These are phyloP conservation scores for Pistacia integerrima DNA, from an alignment of 345 rosid genomes.

Conservation along the genomic window DNA sequence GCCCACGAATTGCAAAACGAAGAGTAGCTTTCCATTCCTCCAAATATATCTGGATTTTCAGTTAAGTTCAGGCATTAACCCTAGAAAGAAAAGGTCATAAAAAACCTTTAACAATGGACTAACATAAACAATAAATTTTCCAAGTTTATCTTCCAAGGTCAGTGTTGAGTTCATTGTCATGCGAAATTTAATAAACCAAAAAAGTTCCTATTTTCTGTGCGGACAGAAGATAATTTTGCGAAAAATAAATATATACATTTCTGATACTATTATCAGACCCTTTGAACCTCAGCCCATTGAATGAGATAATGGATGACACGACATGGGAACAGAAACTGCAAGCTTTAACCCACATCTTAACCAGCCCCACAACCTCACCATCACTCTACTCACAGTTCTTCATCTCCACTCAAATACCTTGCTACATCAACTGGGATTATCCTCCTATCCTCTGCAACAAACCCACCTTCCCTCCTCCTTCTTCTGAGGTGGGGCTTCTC, in stretches of 20 bases:
- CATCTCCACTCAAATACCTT: constrained; percentile 51
- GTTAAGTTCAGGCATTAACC: too few species aligned
- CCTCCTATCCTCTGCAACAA: constrained; percentile 58
- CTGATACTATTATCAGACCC: neutral
- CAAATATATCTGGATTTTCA: too few species aligned
- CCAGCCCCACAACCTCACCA: constrained; percentile 49
- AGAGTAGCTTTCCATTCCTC: too few species aligned
- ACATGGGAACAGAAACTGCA: constrained; percentile 46
- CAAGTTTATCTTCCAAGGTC: neutral
- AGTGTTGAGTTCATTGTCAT: too few species aligned
- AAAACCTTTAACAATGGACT: too few species aligned
- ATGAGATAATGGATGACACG: constrained; percentile 30
- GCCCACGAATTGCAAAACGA: too few species aligned
- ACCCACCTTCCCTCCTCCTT: constrained; percentile 32
- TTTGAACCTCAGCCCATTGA: constrained; percentile 4
- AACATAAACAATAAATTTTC: neutral
- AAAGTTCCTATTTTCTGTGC: neutral
- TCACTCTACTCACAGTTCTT: constrained; percentile 57
- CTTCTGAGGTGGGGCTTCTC: constrained; percentile 53
- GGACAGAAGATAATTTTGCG: neutral
- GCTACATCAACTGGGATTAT: constrained; percentile 72
- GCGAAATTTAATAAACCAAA: neutral
- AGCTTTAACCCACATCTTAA: constrained; percentile 60
- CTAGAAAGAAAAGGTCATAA: too few species aligned
- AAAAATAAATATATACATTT: neutral